phyloP scores from a whole-genome alignment of 768 basidiomycete genomes.

The Lanmaoa pseudosensibilis region DNA sequence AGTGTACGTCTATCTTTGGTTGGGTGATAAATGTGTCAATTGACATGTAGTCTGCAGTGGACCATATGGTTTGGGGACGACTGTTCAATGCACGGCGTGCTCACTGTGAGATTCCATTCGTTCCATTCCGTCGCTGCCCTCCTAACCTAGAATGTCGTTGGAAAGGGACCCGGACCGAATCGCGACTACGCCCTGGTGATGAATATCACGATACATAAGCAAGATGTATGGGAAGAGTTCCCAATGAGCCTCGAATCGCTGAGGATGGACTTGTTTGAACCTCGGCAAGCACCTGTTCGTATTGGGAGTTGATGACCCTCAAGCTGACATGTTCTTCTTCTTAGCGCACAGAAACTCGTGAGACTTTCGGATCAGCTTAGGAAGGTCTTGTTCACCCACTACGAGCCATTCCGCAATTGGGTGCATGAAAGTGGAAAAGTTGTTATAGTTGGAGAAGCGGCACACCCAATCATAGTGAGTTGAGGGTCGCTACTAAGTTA shows the following conservation, averaged over 20 bases:
- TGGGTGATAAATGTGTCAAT: not conserved
- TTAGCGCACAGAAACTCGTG: constrained; percentile 23
- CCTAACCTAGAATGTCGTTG: not conserved
- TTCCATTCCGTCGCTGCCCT: fast-evolving
- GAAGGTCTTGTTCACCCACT: constrained; percentile 34
- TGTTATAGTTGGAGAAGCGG: constrained; percentile 58
- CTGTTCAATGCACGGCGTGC: constrained; percentile 16
- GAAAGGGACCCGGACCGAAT: constrained; percentile 12
- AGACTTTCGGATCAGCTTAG: constrained; percentile 12
- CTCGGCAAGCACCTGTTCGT: constrained; percentile 11
- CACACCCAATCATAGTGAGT: constrained; percentile 52
- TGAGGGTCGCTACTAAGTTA: no score
- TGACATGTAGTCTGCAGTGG: constrained; percentile 14
- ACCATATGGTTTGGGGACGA: constrained; percentile 25
- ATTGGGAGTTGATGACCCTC: not conserved
- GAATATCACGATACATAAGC: not conserved
- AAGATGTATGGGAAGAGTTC: not conserved
- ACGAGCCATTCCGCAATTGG: constrained; percentile 45
- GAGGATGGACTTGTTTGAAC: constrained; percentile 18
- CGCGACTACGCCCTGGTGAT: constrained; percentile 19
- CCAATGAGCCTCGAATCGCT: constrained; percentile 17
- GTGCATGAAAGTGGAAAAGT: constrained; percentile 51
- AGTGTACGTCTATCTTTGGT: constrained; percentile 7
- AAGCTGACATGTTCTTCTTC: not conserved
- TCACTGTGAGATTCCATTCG: constrained; percentile 14